Evolutionary conservation across 441 rosid genomes (phyloP), one percentile per base, ranked within the genome.

Genomic region (Populus hybrid): DNA sequence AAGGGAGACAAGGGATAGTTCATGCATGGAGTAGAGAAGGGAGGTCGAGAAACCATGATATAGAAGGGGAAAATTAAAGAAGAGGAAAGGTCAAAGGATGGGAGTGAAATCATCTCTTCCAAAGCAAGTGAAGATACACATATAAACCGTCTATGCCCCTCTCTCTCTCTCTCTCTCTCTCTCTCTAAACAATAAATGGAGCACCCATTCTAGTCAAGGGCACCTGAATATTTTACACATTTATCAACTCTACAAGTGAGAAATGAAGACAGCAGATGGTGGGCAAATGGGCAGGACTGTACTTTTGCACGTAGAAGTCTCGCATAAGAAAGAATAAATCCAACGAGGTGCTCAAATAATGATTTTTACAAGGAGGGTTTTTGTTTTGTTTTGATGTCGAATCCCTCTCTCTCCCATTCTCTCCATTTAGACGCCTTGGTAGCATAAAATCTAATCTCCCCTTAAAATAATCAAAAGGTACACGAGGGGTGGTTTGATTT

Each of bases 21-120:
- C 90, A 83, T 85, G 88, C 91, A 85, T 87, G 87, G 70, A 84
- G 78, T 9, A 7, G 5, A 30, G 76, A 57, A 79, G 67, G 26
- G 26, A 74, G 65, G 9, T 70, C 71, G 30, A 69, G 70, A 68
- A 69, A 32, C 69, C 81, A 74, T 71, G 74, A 72, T 23, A 70
- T 24, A 78, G 79, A 83, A 83, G 72, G 75, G 82, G 74, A 64
- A 82, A 75, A 24, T 18, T 38, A 76, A 75, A 75, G 91, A 78
- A 77, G 84, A 81, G 50, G 89, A 87, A 88, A 79, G 83, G 85
- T 85, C 81, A 84, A 81, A 81, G 76, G 40, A 30, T 24, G 69
- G 73, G 75, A 83, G 50, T 30, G 35, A 67, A 8, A 36, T 85
- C 81, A 79, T 80, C 78, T 74, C 80, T 84, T 76, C 66, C 86